phyloP scores from a whole-genome alignment of 2,329 filamentous ascomycete species.

The Aspergillus bombycis region DNA sequence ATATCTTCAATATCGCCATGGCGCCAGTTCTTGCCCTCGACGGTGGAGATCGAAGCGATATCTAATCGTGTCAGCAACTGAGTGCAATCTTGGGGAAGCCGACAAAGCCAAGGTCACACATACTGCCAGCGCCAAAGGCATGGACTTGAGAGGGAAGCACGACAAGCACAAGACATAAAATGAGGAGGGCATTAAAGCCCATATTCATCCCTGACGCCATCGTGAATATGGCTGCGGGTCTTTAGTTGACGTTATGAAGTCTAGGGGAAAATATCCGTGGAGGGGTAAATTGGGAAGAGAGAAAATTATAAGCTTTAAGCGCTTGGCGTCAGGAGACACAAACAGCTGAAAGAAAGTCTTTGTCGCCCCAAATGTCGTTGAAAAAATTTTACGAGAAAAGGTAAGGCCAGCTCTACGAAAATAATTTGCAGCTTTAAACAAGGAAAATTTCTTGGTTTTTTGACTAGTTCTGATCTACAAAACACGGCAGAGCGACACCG shows the following conservation, averaged over 20 bases:
- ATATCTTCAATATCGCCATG: conserved; percentile 77
- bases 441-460: not conserved
- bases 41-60: conserved; percentile 53
- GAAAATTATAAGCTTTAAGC: not conserved
- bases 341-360: not conserved
- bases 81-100: not conserved
- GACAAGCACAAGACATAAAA: conserved; percentile 40
- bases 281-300: conserved; percentile 6
- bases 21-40: conserved; percentile 57
- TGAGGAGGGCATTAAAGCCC: conserved; percentile 38
- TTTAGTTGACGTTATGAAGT: conserved; percentile 12
- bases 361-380: not conserved
- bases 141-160: conserved; percentile 43
- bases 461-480: not conserved
- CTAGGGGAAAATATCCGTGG: conserved; percentile 8
- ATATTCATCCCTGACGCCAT: conserved; percentile 23
- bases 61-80: conserved; percentile 33
- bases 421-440: not conserved
- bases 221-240: conserved; percentile 4
- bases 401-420: not conserved
- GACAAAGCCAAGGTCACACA: conserved; percentile 16
- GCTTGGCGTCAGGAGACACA: not conserved
- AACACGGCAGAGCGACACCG: not conserved
- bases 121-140: conserved; percentile 51
- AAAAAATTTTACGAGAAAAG: not conserved